phyloP scores from a whole-genome alignment of 148 eudicot genomes.

The Drosera capensis region DNA sequence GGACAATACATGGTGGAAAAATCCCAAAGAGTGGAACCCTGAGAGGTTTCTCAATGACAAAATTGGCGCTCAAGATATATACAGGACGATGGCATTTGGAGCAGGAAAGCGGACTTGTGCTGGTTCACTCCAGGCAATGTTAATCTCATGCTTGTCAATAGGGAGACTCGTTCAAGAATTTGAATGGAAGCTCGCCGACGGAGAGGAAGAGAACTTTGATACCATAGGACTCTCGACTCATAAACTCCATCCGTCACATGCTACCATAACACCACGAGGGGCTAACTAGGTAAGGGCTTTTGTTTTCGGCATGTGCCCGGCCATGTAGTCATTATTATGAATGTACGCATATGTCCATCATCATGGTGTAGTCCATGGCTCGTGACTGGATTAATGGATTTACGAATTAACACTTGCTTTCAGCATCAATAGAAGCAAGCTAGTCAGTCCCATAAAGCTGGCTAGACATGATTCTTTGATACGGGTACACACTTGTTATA shows the following conservation, averaged over 20 bases:
- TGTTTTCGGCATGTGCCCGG: neutral
- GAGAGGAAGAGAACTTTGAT: conserved; percentile 33
- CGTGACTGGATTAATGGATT: no score
- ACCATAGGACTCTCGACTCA: conserved; percentile 26
- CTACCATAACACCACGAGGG: conserved; percentile 29
- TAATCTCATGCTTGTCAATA: conserved; percentile 22
- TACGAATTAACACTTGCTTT: no score
- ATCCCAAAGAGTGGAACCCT: conserved; percentile 73
- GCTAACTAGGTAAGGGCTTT: neutral
- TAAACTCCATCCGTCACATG: conserved; percentile 44
- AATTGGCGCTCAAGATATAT: conserved; percentile 33
- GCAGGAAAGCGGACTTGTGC: conserved; percentile 80
- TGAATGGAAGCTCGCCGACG: conserved; percentile 36
- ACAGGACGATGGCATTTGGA: conserved; percentile 88
- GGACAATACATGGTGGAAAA: conserved; percentile 64
- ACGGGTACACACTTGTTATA: no score
- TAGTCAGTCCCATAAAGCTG: no score
- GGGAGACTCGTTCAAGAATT: conserved; percentile 47
- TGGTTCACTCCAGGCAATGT: conserved; percentile 26
- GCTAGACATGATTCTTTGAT: no score
- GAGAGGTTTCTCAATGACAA: conserved; percentile 49
- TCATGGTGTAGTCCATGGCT: no score
- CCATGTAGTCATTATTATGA: no score
- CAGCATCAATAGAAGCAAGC: no score
- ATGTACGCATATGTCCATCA: no score